A percentile compares a stretch with the other conserved stretches of the same genome.
Conservation (phyloP, 2,329 filamentous ascomycete genomes). For the Cladosporium colombiae region DNA sequence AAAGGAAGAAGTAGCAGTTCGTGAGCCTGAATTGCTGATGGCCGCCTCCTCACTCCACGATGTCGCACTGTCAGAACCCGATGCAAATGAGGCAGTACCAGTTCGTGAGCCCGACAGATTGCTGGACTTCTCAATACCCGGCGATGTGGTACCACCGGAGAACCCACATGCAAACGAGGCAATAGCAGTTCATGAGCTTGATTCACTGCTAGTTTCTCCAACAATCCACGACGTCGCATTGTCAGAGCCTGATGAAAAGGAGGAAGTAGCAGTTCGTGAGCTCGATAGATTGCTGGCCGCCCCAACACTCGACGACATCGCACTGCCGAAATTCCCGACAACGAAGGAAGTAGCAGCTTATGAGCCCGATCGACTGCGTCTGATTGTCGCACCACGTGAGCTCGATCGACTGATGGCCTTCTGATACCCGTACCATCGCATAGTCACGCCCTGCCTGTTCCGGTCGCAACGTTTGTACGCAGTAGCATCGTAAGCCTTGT, state of each 20-base stretch:
- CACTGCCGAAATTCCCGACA: neutral
- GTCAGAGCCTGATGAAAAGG: too few relatives aligned
- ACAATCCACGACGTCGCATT: too few relatives aligned
- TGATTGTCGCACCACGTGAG: neutral
- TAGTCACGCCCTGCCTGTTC: neutral
- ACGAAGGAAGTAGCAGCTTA: neutral
- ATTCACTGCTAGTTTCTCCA: too few relatives aligned
- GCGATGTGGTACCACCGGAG: too few relatives aligned
- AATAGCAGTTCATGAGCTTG: too few relatives aligned
- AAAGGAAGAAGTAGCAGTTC: neutral
- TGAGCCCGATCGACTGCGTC: neutral
- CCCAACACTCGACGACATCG: neutral
- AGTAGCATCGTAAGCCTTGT: neutral
- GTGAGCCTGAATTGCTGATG: neutral
- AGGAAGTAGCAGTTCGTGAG: neutral
- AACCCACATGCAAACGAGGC: too few relatives aligned
- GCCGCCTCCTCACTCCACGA: neutral
- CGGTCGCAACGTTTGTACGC: neutral
- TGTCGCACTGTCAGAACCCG: too few relatives aligned
- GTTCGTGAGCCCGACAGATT: too few relatives aligned
- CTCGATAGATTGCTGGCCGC: neutral
- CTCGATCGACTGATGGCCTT: neutral
- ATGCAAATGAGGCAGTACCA: too few relatives aligned
- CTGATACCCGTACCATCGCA: neutral
- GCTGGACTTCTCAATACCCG: too few relatives aligned